Evolutionary conservation across 75 land plant species (phyloP), one percentile per base, ranked within the genome.

Genomic region (Picea glauca): DNA sequence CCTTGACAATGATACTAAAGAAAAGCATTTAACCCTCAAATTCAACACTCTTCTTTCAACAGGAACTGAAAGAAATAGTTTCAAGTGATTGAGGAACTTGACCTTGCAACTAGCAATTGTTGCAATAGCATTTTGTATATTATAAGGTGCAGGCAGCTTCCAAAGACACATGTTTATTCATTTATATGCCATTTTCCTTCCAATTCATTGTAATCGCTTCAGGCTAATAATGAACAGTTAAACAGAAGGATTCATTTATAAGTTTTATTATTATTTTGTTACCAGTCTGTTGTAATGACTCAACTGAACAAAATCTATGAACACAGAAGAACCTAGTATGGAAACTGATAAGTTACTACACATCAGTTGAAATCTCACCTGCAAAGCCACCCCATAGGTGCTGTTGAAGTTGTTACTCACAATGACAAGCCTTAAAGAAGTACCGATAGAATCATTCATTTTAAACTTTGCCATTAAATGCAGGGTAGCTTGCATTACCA

Each of bases 401-500:
- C 68, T 78, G 59, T 79, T 83, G 15, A 87, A 82, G 78, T 85
- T 85, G 62, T 89, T 88, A 79, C 86, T 82, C 21, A 94, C 78
- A 13, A 94, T 62, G 2, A 80, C 62, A 78, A 93, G 78, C 77
- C 87, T 88, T 60, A 86, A 78, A 60, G 72, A 81, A 40, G 85
- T 70, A 33, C 58, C 62, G 12, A 81, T 70, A 68, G 56, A 60
- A 20, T 76, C 78, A 57, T 63, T 64, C 18, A 62, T 59, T 2
- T 77, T 58, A 31, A 85, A 81, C 9, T 80, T 46, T 3, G 78
- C 12, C n/a, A 84, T 60, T 58, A 93, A 77, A 60, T 93, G 93
- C 21, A 66, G 30, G 20, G 94, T 74, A n/a, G 98, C 93, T 67
- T 84, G 81, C 84, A 96, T 90, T 35, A 94, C 80, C 76, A 96